Conservation (phyloP, 2,329 filamentous ascomycete genomes). For the Fusarium subtropicale region DNA sequence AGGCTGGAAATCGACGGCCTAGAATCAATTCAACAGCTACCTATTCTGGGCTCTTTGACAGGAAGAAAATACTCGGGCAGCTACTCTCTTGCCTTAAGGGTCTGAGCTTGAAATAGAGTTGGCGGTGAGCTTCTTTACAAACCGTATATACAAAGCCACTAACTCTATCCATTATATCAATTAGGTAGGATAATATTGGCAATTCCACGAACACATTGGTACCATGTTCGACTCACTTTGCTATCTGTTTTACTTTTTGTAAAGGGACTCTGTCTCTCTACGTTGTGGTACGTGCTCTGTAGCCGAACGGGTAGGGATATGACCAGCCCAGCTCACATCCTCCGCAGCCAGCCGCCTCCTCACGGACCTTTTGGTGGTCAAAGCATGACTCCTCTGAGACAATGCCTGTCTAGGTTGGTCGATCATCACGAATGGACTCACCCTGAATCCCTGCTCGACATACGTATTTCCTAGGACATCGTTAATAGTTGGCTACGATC, state of each 20-base stretch:
- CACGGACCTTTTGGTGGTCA: slow-evolving; percentile 44
- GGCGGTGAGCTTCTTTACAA: neutral
- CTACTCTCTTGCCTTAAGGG: neutral
- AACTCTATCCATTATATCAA: neutral
- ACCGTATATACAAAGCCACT: neutral
- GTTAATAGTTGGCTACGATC: slow-evolving; percentile 12
- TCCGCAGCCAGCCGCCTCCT: slow-evolving; percentile 37
- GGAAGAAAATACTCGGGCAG: neutral
- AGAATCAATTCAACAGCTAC: slow-evolving; percentile 31
- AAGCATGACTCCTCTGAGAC: slow-evolving; percentile 40
- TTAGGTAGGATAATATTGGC: neutral
- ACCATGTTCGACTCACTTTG: neutral
- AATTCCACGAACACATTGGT: neutral
- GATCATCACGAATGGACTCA: slow-evolving; percentile 41
- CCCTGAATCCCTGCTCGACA: slow-evolving; percentile 21
- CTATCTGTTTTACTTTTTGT: slow-evolving; percentile 36
- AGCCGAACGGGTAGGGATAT: slow-evolving; percentile 37
- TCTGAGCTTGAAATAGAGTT: neutral
- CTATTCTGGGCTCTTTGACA: slow-evolving; percentile 5
- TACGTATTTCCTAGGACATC: slow-evolving; percentile 25
- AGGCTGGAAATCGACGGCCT: slow-evolving; percentile 33
- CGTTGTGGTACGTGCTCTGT: slow-evolving; percentile 24
- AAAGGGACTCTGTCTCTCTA: slow-evolving; percentile 10
- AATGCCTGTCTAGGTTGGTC: slow-evolving; percentile 42
- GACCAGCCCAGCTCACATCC: slow-evolving; percentile 39